Evolutionary conservation across 805 yeast genomes (phyloP), one percentile per base, ranked within the genome.

Genomic region (Candida sonorensis): DNA sequence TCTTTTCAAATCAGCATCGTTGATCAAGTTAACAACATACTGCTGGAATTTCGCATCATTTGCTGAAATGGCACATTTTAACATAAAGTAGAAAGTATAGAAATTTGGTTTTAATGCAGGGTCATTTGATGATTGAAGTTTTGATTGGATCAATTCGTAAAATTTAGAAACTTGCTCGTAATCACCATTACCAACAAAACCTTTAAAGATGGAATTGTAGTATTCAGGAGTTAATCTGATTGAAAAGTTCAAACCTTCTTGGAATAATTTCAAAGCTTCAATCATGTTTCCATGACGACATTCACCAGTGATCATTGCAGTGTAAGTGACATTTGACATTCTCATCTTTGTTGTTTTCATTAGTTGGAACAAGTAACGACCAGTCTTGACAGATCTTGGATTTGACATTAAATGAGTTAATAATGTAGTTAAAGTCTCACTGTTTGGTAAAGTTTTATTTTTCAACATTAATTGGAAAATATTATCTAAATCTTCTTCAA

Each of bases 341-440:
- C 43, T 34, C 47, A 57, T 43, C 29, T 55, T 59, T 33, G 44
- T 43, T 4, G 27, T 37, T 44, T 58, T 53, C 57, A 73, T 59
- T 31, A 54, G 49, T 11, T 66, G 59, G 46, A 68, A 72, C 17
- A 80, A 43, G 2, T 46, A 42, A 27, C 79, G 59, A 1, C 82
- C 83, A n/a, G 74, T 66, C 10, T 56, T 61, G 9, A 68, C 46
- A 34, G 75, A 66, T 23, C 59, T 36, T n/a, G 67, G 63, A 31
- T 66, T 63, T 43, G 64, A 64, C 36, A 68, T 59, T 37, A 80
- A 61, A 10, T 76, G 76, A 33, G 67, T 69, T 36, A 80, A 59
- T 22, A 81, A 57, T 9, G 75, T 57, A 7, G 78, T 63, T 35
- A 66, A 52, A 17, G 81, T 70, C 33, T 58, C 61, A 21, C 61